Conservation (phyloP, 768 basidiomycete species). For the Psilocybe cubensis region DNA sequence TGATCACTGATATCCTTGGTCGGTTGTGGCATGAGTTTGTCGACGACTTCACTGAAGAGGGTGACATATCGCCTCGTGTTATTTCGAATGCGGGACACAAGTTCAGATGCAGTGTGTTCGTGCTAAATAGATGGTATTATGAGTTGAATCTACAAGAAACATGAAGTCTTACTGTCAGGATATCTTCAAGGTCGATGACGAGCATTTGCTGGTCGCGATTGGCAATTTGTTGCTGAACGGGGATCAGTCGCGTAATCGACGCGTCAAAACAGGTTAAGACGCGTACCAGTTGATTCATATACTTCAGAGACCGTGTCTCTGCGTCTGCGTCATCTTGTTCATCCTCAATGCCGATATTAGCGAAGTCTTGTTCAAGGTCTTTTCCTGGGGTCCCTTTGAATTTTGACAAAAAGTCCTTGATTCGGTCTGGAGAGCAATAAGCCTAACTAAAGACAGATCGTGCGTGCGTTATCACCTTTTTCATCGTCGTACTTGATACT, state of each 20-base stretch:
- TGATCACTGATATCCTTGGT: slow-evolving; percentile 90
- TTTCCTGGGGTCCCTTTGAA: slow-evolving; percentile 63
- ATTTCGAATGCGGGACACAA: slow-evolving; percentile 76
- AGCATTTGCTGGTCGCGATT: slow-evolving; percentile 94
- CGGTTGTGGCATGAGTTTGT: slow-evolving; percentile 86
- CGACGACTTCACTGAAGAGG: slow-evolving; percentile 89
- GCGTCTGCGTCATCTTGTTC: slow-evolving; percentile 36
- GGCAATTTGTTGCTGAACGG: slow-evolving; percentile 80
- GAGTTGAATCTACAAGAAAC: slow-evolving; percentile 1
- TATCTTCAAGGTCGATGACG: slow-evolving; percentile 86
- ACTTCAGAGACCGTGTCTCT: slow-evolving; percentile 61
- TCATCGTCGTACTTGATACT: slow-evolving; percentile 72
- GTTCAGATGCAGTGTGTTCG: slow-evolving; percentile 69
- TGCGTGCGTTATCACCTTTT: slow-evolving; percentile 50
- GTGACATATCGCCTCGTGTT: slow-evolving; percentile 91
- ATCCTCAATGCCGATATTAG: slow-evolving; percentile 70
- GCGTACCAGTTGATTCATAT: slow-evolving; percentile 82
- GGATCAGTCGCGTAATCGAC: slow-evolving; percentile 28
- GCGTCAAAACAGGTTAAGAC: slow-evolving; percentile 29
- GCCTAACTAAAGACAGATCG: not conserved
- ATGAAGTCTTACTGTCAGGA: slow-evolving; percentile 56
- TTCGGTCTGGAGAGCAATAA: slow-evolving; percentile 52
- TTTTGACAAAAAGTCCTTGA: slow-evolving; percentile 70
- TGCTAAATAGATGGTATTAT: slow-evolving; percentile 47
- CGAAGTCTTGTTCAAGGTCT: slow-evolving; percentile 69